phyloP scores from a whole-genome alignment of 1,284 basidiomycete genomes.

The Xanthoconium separans region DNA sequence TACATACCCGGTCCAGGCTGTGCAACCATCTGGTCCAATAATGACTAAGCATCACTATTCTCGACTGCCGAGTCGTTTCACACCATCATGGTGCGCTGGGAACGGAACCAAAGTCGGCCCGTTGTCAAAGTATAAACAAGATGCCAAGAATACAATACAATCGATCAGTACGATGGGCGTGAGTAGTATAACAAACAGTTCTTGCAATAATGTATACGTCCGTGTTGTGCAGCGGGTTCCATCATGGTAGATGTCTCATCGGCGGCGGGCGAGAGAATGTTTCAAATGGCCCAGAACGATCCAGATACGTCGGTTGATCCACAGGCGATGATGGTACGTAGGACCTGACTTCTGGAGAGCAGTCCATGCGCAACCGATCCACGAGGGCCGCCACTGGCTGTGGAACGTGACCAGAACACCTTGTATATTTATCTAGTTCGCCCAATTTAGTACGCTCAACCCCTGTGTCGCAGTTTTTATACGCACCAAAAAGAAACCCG shows the following conservation, averaged over 20 bases:
- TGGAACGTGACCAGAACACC: slow-evolving; percentile 25
- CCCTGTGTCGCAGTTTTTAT: not conserved
- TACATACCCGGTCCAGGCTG: slow-evolving; percentile 11
- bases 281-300: slow-evolving; percentile 24
- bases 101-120: not conserved
- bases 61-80: not conserved
- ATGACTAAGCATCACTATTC: not conserved
- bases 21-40: slow-evolving; percentile 5
- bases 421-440: slow-evolving; percentile 25
- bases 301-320: slow-evolving; percentile 14
- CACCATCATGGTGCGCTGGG: not conserved
- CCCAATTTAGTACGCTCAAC: slow-evolving; percentile 6
- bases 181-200: slow-evolving; percentile 21
- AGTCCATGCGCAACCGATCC: slow-evolving; percentile 45
- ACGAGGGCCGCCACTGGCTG: slow-evolving; percentile 37
- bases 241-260: slow-evolving; percentile 14
- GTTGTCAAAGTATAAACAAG: slow-evolving; percentile 1
- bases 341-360: slow-evolving; percentile 48
- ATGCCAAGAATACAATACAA: slow-evolving; percentile 16
- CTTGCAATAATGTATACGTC: slow-evolving; percentile 25
- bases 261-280: slow-evolving; percentile 39
- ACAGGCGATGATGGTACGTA: slow-evolving; percentile 33
- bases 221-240: not conserved
- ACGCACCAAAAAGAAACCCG: slow-evolving; percentile 54
- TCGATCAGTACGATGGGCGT: slow-evolving; percentile 22